These are phyloP conservation scores for Lotus japonicus DNA, from an alignment of 306 rosid species.

Conservation along the genomic window DNA sequence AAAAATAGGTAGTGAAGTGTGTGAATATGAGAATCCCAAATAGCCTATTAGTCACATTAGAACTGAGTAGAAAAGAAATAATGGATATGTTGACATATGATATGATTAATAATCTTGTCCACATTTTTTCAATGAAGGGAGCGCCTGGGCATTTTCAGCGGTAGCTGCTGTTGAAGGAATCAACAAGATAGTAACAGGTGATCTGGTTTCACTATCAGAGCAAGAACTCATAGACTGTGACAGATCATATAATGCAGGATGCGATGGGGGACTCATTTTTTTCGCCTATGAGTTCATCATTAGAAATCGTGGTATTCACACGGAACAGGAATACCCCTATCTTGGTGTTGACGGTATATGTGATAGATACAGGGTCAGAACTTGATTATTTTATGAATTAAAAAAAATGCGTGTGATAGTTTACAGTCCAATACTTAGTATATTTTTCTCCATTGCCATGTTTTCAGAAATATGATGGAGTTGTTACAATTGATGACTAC, in stretches of 20 bases:
- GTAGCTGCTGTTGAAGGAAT: slow-evolving; percentile 72
- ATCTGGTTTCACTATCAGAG: slow-evolving; percentile 67
- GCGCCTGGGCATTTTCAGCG: slow-evolving; percentile 94
- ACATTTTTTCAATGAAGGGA: slow-evolving; percentile 40
- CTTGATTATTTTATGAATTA: background rate
- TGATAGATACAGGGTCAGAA: slow-evolving; percentile 52
- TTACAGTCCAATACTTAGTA: background rate
- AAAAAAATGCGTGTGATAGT: background rate
- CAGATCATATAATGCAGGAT: slow-evolving; percentile 60
- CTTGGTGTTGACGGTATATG: slow-evolving; percentile 46
- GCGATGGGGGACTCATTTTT: slow-evolving; percentile 80
- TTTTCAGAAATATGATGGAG: slow-evolving; percentile 66
- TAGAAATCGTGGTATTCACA: slow-evolving; percentile 74
- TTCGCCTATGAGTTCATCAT: slow-evolving; percentile 73
- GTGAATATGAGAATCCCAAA: background rate
- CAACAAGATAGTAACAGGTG: slow-evolving; percentile 74
- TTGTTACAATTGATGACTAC: slow-evolving; percentile 55
- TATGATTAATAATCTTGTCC: background rate
- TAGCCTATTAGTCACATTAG: no score
- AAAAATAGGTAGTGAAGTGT: background rate
- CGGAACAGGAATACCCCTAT: slow-evolving; percentile 81
- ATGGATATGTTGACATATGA: background rate
- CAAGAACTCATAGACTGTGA: slow-evolving; percentile 92
- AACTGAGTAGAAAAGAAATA: no score
- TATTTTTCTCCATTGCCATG: background rate